Evolutionary conservation across 192 early-diverging fungal species (phyloP).

Genomic region (Backusella morwellensis): DNA sequence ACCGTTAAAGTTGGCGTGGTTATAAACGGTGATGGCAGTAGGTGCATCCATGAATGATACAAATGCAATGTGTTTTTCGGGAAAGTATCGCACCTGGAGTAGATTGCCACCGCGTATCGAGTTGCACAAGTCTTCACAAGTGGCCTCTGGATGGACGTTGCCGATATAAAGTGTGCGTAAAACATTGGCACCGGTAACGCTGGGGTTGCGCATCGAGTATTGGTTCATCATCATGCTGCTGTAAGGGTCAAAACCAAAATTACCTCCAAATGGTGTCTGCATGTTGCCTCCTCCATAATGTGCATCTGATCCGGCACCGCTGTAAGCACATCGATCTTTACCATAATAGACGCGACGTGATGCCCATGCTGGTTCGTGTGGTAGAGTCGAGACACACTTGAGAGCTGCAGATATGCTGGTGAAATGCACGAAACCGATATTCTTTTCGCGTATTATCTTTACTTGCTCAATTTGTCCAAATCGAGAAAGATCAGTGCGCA

Average conservation of each 20-base stretch:
- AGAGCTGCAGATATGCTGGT: slow-evolving; percentile 63
- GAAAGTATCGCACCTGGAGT: slow-evolving; percentile 69
- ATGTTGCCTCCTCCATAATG: not conserved
- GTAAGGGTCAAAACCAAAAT: slow-evolving; percentile 23
- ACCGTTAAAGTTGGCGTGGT: slow-evolving; percentile 55
- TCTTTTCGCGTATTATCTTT: slow-evolving; percentile 68
- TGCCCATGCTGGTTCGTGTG: slow-evolving; percentile 54
- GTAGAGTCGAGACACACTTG: slow-evolving; percentile 65
- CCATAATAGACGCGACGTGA: slow-evolving; percentile 70
- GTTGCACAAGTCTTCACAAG: slow-evolving; percentile 81
- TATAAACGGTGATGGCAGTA: slow-evolving; percentile 62
- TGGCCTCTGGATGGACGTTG: slow-evolving; percentile 69
- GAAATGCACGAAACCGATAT: slow-evolving; percentile 85
- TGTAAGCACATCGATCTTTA: slow-evolving; percentile 73
- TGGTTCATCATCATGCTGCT: slow-evolving; percentile 5
- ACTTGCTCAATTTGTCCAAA: slow-evolving; percentile 75
- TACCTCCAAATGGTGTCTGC: slow-evolving; percentile 15
- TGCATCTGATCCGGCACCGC: slow-evolving; percentile 16
- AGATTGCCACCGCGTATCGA: slow-evolving; percentile 81
- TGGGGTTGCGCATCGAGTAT: not conserved
- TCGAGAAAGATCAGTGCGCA: slow-evolving; percentile 53
- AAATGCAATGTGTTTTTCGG: slow-evolving; percentile 80
- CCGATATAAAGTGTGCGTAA: slow-evolving; percentile 78
- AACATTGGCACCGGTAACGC: not conserved
- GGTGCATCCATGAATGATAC: slow-evolving; percentile 79